Conservation (phyloP, 1,284 basidiomycete genomes). For the Ustilago xerochloae region DNA sequence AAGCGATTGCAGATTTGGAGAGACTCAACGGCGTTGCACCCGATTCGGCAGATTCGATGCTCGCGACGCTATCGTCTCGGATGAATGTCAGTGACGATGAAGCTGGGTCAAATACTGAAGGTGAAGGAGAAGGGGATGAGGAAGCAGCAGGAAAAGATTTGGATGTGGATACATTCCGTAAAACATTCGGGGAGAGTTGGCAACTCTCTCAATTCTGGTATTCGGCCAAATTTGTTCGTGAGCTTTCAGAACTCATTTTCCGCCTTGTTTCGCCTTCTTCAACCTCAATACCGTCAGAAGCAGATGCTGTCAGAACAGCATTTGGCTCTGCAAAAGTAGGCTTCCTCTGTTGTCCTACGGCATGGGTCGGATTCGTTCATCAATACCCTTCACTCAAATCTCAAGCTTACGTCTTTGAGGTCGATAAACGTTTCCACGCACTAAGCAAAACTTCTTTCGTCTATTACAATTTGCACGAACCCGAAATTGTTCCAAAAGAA, state of each 20-base stretch:
- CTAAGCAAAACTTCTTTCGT: slow-evolving; percentile 58
- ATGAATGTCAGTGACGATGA: slow-evolving; percentile 8
- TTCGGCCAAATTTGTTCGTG: slow-evolving; percentile 26
- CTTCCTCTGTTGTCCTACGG: slow-evolving; percentile 68
- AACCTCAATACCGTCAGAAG: background rate
- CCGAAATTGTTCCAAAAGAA: slow-evolving; percentile 42
- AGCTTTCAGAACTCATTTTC: slow-evolving; percentile 36
- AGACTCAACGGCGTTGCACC: slow-evolving; percentile 43
- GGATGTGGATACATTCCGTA: slow-evolving; percentile 53
- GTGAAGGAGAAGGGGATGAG: slow-evolving; percentile 29
- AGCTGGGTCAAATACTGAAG: background rate
- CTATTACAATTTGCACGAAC: slow-evolving; percentile 66
- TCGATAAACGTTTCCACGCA: slow-evolving; percentile 64
- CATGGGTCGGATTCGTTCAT: slow-evolving; percentile 67
- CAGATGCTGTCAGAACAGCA: background rate
- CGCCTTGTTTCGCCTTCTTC: slow-evolving; percentile 8
- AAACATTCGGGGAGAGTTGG: slow-evolving; percentile 61
- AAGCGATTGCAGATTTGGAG: slow-evolving; percentile 50
- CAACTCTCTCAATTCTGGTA: slow-evolving; percentile 51
- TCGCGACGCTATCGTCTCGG: slow-evolving; percentile 14
- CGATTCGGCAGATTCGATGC: slow-evolving; percentile 39
- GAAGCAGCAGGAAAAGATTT: background rate
- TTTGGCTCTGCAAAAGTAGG: slow-evolving; percentile 42
- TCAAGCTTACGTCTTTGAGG: slow-evolving; percentile 60
- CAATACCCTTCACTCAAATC: slow-evolving; percentile 33